Evolutionary conservation across 2,329 filamentous ascomycete species (phyloP).

Genomic region (Thelonectria discophora): DNA sequence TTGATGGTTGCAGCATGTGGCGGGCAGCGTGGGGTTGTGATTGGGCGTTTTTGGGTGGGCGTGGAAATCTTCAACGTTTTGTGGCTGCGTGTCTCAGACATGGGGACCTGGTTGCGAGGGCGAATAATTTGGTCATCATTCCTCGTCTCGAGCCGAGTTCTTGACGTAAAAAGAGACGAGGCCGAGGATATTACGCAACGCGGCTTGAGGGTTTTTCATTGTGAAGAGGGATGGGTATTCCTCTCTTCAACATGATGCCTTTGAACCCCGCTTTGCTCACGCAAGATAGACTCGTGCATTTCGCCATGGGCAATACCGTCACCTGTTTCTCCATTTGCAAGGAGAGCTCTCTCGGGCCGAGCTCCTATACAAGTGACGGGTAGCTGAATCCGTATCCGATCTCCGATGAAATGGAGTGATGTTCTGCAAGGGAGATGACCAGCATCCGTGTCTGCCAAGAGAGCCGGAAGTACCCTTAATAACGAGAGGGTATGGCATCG

Average conservation of each 20-base stretch:
- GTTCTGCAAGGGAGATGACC: slow-evolving; percentile 24
- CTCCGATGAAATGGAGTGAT: slow-evolving; percentile 38
- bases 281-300: neutral
- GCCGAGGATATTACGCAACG: no score
- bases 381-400: slow-evolving; percentile 24
- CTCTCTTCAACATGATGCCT: neutral
- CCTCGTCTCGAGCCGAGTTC: neutral
- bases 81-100: neutral
- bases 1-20: no score
- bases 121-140: neutral
- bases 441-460: neutral
- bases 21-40: neutral
- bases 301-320: neutral
- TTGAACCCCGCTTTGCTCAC: neutral
- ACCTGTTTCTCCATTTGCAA: neutral
- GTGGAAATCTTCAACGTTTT: neutral
- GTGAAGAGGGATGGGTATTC: no score
- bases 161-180: no score
- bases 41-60: neutral
- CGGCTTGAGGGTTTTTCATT: no score
- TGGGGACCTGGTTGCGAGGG: neutral
- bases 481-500: neutral
- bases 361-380: slow-evolving; percentile 10
- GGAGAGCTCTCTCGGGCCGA: slow-evolving; percentile 2
- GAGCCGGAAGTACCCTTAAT: slow-evolving; percentile 6